Conservation (phyloP, 225 moss, liverwort and hornwort genomes). For the Polytrichum formosum region DNA sequence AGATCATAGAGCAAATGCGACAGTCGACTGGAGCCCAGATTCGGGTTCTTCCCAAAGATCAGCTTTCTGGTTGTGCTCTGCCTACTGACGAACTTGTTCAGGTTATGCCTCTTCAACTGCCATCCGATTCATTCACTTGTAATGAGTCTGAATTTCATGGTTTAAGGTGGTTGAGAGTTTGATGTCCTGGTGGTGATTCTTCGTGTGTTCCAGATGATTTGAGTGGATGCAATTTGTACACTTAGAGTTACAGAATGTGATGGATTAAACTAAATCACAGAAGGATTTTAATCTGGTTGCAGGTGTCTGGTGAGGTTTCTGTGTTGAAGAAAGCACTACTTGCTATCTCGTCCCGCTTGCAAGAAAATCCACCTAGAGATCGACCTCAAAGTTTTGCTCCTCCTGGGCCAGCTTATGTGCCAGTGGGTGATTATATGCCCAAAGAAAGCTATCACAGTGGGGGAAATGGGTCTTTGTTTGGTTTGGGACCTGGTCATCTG, state of each 20-base stretch:
- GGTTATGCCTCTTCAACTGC: conserved; percentile 29
- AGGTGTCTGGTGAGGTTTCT: conserved; percentile 84
- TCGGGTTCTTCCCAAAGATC: conserved; percentile 92
- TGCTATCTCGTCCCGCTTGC: conserved; percentile 84
- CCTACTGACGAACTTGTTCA: conserved; percentile 96
- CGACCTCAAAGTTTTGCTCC: conserved; percentile 68
- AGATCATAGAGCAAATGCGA: conserved; percentile 97
- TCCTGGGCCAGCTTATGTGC: conserved; percentile 56
- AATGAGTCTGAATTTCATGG: no score
- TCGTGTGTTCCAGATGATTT: no score
- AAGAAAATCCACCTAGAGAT: conserved; percentile 95
- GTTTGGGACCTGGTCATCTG: conserved; percentile 48
- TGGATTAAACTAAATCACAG: no score
- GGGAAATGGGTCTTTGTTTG: conserved; percentile 49
- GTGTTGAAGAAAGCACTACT: conserved; percentile 83
- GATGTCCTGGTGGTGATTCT: no score
- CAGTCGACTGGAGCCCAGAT: conserved; percentile 94
- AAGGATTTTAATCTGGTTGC: not conserved
- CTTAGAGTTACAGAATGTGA: no score
- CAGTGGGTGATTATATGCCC: conserved; percentile 68
- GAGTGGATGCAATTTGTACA: no score
- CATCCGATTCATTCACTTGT: no score
- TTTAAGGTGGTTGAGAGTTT: no score
- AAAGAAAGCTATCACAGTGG: conserved; percentile 55
- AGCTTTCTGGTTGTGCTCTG: conserved; percentile 85